Evolutionary conservation across 169 alveolate genomes (phyloP), one percentile per base, ranked within the genome.

Genomic region (Cryptosporidium ryanae): DNA sequence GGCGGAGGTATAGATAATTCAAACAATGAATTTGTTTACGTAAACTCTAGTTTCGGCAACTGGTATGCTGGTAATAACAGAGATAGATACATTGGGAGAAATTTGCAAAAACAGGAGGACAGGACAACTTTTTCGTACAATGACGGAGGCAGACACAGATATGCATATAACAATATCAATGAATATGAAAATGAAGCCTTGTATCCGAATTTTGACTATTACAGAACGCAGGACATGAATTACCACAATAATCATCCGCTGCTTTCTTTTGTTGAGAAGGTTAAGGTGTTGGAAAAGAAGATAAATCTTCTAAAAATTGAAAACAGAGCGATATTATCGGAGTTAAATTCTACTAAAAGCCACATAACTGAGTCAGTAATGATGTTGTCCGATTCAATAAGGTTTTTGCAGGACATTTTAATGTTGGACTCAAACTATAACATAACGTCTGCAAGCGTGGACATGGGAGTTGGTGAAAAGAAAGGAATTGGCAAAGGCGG

Each of bases 201-300:
- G n/a, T 57, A 49, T 21, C 31, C 61, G 5, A 52, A 21, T 52
- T 7, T 52, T 4, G 27, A 52, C 13, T n/a, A 5, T 31, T 61
- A 25, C 23, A 31, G 67, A 15, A 61, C 10, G 23, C 34, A 23
- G 13, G 43, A 49, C 15, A 29, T 31, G 15, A 68, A 25, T 17
- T 50, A 52, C 38, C 38, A 43, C 21, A 68, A 55, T 32, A 46
- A 52, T 38, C 87, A 76, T 59, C 87, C 87, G 7, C 43, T 76
- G 43, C 23, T 76, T 27, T 76, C 87, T 6, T 52, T 76, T 27
- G 50, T 76, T 15, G 71, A 76, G 13, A 17, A 70, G 25, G 87
- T 76, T n/a, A 76, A 38, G 31, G n/a, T 59, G n/a, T 48, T 76
- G 18, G 87, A 76, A 29, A 61, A 76, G 61, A 52, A 76, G 23